A percentile compares a stretch with the other conserved stretches of the same genome.
These are phyloP conservation scores for Ophiobolus disseminans DNA, from an alignment of 2,329 filamentous ascomycete species.

Conservation along the genomic window DNA sequence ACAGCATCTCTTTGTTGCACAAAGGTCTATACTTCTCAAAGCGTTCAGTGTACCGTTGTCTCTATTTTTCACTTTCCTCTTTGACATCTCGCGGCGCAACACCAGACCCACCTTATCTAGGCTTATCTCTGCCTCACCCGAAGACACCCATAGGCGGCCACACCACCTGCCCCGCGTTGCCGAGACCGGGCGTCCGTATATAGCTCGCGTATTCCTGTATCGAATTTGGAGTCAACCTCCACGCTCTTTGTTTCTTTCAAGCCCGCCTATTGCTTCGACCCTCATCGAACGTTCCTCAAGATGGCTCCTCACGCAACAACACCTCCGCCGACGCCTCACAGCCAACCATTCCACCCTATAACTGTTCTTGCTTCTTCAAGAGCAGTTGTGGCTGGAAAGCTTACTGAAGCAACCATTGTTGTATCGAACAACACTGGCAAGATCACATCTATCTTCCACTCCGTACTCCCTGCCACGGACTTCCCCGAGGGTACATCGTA, in stretches of 20 bases:
- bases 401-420: conserved; percentile 83
- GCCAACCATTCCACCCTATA: conserved; percentile 55
- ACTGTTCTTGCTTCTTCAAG: conserved; percentile 84
- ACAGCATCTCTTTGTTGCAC: conserved; percentile 8
- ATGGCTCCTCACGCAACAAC: conserved; percentile 50
- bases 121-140: conserved; percentile 40
- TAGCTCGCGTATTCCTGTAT: conserved; percentile 23
- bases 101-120: conserved; percentile 39
- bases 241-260: conserved; percentile 10
- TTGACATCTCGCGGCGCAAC: conserved; percentile 15
- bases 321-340: conserved; percentile 36
- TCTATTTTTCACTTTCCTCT: conserved; percentile 11
- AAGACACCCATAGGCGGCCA: conserved; percentile 16
- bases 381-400: conserved; percentile 76
- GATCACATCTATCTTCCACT: conserved; percentile 77
- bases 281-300: conserved; percentile 9
- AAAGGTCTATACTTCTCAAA: conserved; percentile 7
- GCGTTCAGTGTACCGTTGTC: not conserved
- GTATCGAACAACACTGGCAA: conserved; percentile 82
- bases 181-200: conserved; percentile 30
- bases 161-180: conserved; percentile 29
- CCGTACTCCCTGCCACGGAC: conserved; percentile 73
- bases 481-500: conserved; percentile 79
- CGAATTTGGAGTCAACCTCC: conserved; percentile 10
- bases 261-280: conserved; percentile 6